phyloP scores from a whole-genome alignment of 2,329 filamentous ascomycete genomes.

The Apiospora rasikravindrae region DNA sequence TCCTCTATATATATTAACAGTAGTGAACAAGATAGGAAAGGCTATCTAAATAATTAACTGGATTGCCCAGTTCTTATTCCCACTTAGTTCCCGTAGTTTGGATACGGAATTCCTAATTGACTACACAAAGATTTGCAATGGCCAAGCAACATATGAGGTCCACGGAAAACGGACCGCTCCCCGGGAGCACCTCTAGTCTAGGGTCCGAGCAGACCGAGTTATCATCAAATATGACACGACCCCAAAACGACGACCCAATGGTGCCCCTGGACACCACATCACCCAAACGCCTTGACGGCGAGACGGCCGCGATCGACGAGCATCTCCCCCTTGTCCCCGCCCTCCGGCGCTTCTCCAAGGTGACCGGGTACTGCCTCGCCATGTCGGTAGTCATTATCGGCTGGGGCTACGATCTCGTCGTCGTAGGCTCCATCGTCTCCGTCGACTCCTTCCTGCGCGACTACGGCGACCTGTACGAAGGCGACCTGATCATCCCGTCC shows the following conservation, averaged over 20 bases:
- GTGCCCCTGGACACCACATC: neutral
- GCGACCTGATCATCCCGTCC: slow-evolving; percentile 45
- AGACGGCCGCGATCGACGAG: neutral
- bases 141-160: neutral
- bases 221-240: no score
- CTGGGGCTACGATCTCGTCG: slow-evolving; percentile 24
- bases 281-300: neutral
- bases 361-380: slow-evolving; percentile 22
- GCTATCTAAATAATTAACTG: no score
- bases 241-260: neutral
- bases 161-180: neutral
- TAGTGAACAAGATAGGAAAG: no score
- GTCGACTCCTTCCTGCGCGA: slow-evolving; percentile 30
- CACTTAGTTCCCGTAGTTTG: no score
- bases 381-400: slow-evolving; percentile 22
- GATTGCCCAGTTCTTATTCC: no score
- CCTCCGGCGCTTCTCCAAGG: slow-evolving; percentile 20
- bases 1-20: no score
- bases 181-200: neutral
- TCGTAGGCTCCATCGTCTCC: slow-evolving; percentile 21
- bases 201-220: neutral
- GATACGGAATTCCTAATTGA: no score
- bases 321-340: slow-evolving; percentile 15
- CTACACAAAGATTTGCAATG: neutral
- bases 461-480: slow-evolving; percentile 40